phyloP scores from a whole-genome alignment of 1,284 basidiomycete species.

The Apiotrichum mycotoxinovorans region DNA sequence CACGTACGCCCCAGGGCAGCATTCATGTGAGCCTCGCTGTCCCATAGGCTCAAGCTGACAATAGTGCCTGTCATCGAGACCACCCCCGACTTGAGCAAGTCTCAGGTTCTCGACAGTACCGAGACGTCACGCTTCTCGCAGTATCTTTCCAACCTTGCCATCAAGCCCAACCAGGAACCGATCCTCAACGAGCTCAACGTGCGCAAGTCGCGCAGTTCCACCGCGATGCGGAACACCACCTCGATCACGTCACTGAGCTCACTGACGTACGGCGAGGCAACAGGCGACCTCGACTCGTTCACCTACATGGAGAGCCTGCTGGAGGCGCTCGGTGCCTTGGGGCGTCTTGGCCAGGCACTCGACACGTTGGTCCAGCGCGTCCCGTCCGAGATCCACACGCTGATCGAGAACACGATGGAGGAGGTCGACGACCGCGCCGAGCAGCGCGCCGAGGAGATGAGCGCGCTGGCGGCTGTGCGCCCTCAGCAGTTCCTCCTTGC shows the following conservation, averaged over 20 bases:
- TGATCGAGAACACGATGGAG: constrained; percentile 19
- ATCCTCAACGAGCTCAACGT: constrained; percentile 45
- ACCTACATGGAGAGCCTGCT: constrained; percentile 89
- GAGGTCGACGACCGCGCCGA: constrained; percentile 19
- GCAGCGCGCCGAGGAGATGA: constrained; percentile 56
- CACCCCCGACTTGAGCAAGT: not conserved
- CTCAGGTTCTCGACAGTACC: not conserved
- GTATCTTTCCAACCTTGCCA: constrained; percentile 67
- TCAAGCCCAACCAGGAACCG: constrained; percentile 71
- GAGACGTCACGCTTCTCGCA: constrained; percentile 50
- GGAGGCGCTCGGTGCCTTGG: constrained; percentile 85
- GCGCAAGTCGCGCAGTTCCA: not conserved
- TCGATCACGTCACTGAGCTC: constrained; percentile 53
- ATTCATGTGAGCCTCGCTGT: constrained; percentile 54
- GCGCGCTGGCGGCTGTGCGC: constrained; percentile 12
- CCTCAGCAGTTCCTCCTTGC: constrained; percentile 21
- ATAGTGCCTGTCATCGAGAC: constrained; percentile 17
- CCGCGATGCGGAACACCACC: constrained; percentile 7
- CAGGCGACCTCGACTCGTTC: constrained; percentile 59
- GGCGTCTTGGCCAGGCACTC: constrained; percentile 78
- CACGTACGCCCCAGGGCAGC: constrained; percentile 75
- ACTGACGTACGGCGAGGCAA: not conserved
- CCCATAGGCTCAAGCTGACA: not conserved
- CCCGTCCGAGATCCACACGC: constrained; percentile 67
- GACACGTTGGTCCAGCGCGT: constrained; percentile 82